A percentile compares a stretch with the other conserved stretches of the same genome.
Evolutionary conservation across 305 asterid genomes (phyloP).

Genomic region (Fraxinus baroniana): DNA sequence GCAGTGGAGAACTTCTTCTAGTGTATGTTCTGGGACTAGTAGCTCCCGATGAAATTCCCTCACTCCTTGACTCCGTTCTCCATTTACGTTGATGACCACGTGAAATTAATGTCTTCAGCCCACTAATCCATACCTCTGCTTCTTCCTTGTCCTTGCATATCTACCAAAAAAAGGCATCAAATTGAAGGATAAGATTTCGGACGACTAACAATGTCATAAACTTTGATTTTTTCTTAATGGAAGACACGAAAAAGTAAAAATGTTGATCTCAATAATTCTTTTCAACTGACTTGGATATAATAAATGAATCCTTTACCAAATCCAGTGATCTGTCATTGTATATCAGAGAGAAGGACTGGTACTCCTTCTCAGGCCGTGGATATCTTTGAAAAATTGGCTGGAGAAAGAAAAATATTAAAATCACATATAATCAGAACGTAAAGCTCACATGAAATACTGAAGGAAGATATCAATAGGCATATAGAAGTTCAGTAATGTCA

Average conservation of each 20-base stretch:
- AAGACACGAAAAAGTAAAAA: conserved; percentile 15
- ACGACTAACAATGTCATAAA: conserved; percentile 4
- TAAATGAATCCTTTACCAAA: conserved; percentile 48
- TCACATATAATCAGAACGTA: conserved; percentile 11
- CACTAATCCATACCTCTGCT: conserved; percentile 89
- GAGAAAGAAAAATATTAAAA: conserved; percentile 26
- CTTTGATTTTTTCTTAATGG: background rate
- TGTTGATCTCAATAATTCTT: conserved; percentile 11
- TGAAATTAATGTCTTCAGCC: conserved; percentile 74
- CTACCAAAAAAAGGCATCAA: conserved; percentile 30
- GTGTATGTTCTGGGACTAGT: conserved; percentile 74
- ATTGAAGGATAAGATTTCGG: background rate
- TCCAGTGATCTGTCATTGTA: conserved; percentile 79
- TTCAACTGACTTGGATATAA: conserved; percentile 10
- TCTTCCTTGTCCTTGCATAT: conserved; percentile 86
- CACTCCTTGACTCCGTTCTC: conserved; percentile 76
- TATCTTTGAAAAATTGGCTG: conserved; percentile 81
- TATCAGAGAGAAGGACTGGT: conserved; percentile 75
- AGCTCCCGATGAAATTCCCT: conserved; percentile 74
- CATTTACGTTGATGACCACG: conserved; percentile 71
- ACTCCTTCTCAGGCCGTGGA: conserved; percentile 85
- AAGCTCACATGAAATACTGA: background rate
- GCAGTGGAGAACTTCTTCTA: conserved; percentile 67
- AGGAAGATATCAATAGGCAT: background rate
- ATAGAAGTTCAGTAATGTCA: background rate